A percentile compares a stretch with the other conserved stretches of the same genome.
Conservation (phyloP, 1,139 yeast species). For the Komagataea norvegica region DNA sequence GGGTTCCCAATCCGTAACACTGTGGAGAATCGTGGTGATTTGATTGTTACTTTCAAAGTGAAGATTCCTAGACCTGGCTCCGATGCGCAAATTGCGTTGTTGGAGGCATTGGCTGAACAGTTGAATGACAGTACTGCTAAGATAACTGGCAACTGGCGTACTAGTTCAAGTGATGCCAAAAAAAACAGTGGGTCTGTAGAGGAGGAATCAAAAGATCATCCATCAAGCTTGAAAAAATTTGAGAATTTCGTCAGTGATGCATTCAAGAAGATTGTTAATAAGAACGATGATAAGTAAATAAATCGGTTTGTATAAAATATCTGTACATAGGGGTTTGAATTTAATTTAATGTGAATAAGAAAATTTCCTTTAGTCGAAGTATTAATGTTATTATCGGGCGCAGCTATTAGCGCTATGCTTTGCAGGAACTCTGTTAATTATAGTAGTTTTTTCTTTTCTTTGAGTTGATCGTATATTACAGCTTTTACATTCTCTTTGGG, state of each 20-base stretch:
- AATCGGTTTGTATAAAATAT: background rate
- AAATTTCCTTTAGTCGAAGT: too few species aligned
- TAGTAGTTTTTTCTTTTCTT: background rate
- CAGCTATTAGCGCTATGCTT: too few species aligned
- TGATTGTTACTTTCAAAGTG: constrained; percentile 71
- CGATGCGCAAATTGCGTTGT: constrained; percentile 84
- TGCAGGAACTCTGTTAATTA: too few species aligned
- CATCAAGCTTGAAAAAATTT: constrained; percentile 53
- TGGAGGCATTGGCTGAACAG: constrained; percentile 94
- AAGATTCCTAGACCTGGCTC: constrained; percentile 70
- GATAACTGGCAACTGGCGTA: constrained; percentile 56
- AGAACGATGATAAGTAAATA: constrained; percentile 7
- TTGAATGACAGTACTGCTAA: constrained; percentile 76
- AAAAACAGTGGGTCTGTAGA: too few species aligned
- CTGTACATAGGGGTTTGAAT: constrained; percentile 1
- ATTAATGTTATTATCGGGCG: too few species aligned
- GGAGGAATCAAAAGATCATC: constrained; percentile 42
- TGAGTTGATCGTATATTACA: background rate
- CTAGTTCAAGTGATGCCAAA: constrained; percentile 26
- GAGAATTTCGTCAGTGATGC: constrained; percentile 61
- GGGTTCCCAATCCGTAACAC: constrained; percentile 76
- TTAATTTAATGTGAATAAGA: background rate
- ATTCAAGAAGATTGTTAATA: constrained; percentile 46
- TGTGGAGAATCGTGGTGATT: constrained; percentile 65
- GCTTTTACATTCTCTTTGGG: background rate